phyloP scores from a whole-genome alignment of 805 yeast genomes.

The Kuraishia floccosa region DNA sequence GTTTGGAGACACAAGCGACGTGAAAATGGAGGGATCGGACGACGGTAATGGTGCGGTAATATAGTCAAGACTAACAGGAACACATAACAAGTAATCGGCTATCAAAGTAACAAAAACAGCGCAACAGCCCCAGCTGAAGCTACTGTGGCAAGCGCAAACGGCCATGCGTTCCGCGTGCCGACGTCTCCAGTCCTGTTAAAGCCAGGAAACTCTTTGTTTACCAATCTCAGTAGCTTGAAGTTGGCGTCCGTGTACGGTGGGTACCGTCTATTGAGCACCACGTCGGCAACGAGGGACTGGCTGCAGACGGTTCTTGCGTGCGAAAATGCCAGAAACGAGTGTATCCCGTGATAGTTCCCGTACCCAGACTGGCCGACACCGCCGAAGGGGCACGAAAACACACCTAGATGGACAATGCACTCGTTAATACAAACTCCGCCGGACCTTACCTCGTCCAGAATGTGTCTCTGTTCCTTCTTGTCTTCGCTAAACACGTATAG shows the following conservation, averaged over 20 bases:
- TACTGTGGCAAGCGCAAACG: neutral
- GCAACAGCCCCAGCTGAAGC: neutral
- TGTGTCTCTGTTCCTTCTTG: constrained; percentile 32
- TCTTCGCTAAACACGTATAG: constrained; percentile 52
- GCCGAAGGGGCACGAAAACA: constrained; percentile 73
- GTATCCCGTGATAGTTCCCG: constrained; percentile 74
- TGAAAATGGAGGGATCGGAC: constrained; percentile 1
- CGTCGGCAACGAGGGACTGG: constrained; percentile 58
- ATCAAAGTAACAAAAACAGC: neutral
- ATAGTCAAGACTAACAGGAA: no score
- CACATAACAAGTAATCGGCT: no score
- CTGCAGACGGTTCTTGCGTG: constrained; percentile 60
- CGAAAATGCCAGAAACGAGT: constrained; percentile 61
- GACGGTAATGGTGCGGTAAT: no score
- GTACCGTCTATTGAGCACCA: constrained; percentile 45
- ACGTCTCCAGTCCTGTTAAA: constrained; percentile 25
- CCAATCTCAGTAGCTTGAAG: neutral
- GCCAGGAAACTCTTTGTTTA: constrained; percentile 10
- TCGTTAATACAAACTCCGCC: constrained; percentile 71
- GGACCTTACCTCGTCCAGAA: constrained; percentile 47
- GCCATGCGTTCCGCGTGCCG: neutral
- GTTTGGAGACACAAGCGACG: constrained; percentile 2
- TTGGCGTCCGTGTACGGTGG: constrained; percentile 42
- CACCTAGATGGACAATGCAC: constrained; percentile 57
- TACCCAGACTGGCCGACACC: constrained; percentile 81